phyloP scores from a whole-genome alignment of 768 basidiomycete genomes.

The Tulasnella sp. region DNA sequence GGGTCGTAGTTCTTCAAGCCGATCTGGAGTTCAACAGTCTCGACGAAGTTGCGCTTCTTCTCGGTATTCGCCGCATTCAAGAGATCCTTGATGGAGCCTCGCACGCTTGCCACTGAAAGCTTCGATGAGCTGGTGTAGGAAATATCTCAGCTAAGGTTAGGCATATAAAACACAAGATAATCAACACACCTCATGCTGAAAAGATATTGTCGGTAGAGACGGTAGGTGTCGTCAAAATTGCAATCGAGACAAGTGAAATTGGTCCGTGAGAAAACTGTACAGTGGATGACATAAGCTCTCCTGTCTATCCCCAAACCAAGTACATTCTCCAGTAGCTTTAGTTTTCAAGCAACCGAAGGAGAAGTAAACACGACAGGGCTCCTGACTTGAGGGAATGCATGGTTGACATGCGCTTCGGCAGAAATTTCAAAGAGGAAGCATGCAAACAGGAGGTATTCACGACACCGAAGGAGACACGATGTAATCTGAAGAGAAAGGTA shows the following conservation, averaged over 20 bases:
- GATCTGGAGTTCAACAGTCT: slow-evolving; percentile 94
- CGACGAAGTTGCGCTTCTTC: slow-evolving; percentile 86
- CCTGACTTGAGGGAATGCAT: no score
- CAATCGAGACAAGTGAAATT: neutral
- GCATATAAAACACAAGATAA: neutral
- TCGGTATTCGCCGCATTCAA: slow-evolving; percentile 76
- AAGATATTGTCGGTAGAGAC: neutral
- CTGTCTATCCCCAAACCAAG: no score
- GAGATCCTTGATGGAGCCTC: slow-evolving; percentile 90
- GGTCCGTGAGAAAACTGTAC: neutral
- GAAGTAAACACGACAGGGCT: no score
- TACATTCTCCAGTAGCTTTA: neutral
- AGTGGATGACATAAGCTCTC: neutral
- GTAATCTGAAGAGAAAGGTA: no score
- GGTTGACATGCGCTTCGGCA: no score
- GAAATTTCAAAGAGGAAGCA: no score
- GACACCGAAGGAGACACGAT: no score
- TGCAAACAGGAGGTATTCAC: no score
- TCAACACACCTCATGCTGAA: slow-evolving; percentile 1
- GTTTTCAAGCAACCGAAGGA: no score
- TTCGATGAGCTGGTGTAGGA: slow-evolving; percentile 35
- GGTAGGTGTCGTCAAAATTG: neutral
- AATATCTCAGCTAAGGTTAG: neutral
- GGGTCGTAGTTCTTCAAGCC: slow-evolving; percentile 99
- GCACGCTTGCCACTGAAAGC: slow-evolving; percentile 99